Evolutionary conservation across 257 asterid species (phyloP), one percentile per base, ranked within the genome.

Genomic region (Primulina eburnea): DNA sequence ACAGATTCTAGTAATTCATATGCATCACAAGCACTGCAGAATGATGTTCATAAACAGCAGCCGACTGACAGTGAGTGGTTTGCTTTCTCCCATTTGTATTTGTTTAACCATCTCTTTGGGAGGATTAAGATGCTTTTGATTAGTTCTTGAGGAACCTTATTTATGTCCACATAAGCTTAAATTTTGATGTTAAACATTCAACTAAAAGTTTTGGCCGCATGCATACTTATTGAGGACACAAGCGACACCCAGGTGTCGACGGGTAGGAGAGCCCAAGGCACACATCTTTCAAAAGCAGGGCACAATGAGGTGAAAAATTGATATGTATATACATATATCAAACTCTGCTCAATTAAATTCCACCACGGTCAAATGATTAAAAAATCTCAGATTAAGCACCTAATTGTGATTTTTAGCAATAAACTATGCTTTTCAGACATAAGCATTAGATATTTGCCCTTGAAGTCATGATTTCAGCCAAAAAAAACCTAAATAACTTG

Each of bases 1-100:
- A 40, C 71, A 8, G 85, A 78, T 76, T 76, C 84, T 53, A 71
- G 70, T 64, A 62, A 69, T 76, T 80, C 75, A 35, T 56, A 82
- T 56, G 81, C 75, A 11, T 62, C 73, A 6, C 81, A 64, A 58
- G 74, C 67, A 64, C 80, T 78, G 24, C 89, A 80, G 84, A 88
- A 90, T 78, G 95, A 88, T 18, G 81, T 87, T 61, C 86, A 76
- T 75, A 85, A 75, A 29, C 81, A 75, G 64, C 84, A 69, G 76
- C 78, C 68, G 16, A 32, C 69, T 60, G 67, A 65, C 7, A 69
- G 87, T 82, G 78, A 4, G 79, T 60, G 20, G 2, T 72, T 53
- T 38, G 26, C 30, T 47, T 18, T 62, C 11, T 63, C 1, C 43
- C 4, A 65, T 10, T 40, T 76, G 34, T 69, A 16, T 63, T 30